These are phyloP conservation scores for Lactarius psammicola DNA, from an alignment of 768 basidiomycete genomes.

Conservation along the genomic window DNA sequence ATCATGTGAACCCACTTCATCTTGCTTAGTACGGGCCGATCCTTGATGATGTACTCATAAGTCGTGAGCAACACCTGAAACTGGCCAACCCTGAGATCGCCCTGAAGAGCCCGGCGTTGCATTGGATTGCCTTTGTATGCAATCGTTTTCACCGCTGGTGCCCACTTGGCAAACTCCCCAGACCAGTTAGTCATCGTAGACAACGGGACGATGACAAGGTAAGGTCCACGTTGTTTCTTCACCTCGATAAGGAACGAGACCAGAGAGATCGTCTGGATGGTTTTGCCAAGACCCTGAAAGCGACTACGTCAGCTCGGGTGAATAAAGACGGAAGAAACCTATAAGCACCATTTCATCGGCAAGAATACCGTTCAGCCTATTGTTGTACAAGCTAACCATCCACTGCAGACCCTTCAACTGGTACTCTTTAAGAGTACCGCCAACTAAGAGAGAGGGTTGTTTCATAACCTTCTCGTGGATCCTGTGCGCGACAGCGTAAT, in stretches of 20 bases:
- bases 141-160: conserved; percentile 72
- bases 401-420: conserved; percentile 94
- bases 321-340: conserved; percentile 16
- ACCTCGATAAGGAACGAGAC: conserved; percentile 90
- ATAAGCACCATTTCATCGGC: conserved; percentile 88
- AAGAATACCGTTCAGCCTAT: conserved; percentile 90
- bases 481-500: conserved; percentile 93
- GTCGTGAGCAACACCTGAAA: conserved; percentile 95
- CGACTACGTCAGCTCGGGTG: neutral
- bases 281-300: conserved; percentile 86
- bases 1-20: conserved; percentile 98
- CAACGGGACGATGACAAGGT: conserved; percentile 92
- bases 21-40: conserved; percentile 85
- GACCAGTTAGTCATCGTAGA: conserved; percentile 98
- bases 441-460: conserved; percentile 74
- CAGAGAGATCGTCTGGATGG: conserved; percentile 93
- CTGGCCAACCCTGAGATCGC: conserved; percentile 70
- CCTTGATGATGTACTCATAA: conserved; percentile 98
- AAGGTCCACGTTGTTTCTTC: conserved; percentile 90
- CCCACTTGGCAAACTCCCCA: conserved; percentile 97
- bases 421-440: conserved; percentile 92
- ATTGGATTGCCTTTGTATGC: conserved; percentile 91
- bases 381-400: conserved; percentile 99
- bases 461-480: conserved; percentile 80
- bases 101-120: conserved; percentile 75